phyloP scores from a whole-genome alignment of 2,329 filamentous ascomycete genomes.

The Fusarium fracticaudum region DNA sequence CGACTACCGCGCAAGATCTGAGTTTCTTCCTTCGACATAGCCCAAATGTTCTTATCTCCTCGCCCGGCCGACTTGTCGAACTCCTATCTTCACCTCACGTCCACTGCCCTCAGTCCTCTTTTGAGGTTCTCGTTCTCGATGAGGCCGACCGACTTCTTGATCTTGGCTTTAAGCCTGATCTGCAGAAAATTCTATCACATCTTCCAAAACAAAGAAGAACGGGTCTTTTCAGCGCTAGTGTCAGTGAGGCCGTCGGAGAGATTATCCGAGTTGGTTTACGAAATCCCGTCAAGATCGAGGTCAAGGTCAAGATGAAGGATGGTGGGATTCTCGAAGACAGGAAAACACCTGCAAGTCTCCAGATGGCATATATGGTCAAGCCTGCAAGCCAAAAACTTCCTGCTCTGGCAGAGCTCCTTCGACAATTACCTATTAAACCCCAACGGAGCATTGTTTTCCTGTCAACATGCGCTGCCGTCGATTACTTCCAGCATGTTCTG shows the following conservation, averaged over 20 bases:
- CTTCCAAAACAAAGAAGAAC: conserved; percentile 94
- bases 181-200: conserved; percentile 84
- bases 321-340: conserved; percentile 79
- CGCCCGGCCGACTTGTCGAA: conserved; percentile 89
- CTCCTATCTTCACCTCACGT: conserved; percentile 87
- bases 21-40: conserved; percentile 84
- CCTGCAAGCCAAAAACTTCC: conserved; percentile 84
- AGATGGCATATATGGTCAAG: conserved; percentile 84
- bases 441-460: conserved; percentile 91
- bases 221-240: conserved; percentile 91
- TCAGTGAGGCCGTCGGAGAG: conserved; percentile 94
- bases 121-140: conserved; percentile 91
- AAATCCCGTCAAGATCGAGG: conserved; percentile 94
- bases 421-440: conserved; percentile 75
- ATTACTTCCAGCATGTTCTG: conserved; percentile 89
- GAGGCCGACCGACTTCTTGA: conserved; percentile 94
- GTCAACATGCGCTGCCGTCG: conserved; percentile 92
- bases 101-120: conserved; percentile 86
- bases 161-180: conserved; percentile 90
- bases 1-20: conserved; percentile 85
- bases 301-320: conserved; percentile 82
- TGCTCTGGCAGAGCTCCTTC: conserved; percentile 75
- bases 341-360: conserved; percentile 88
- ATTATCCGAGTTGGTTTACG: conserved; percentile 90
- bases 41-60: conserved; percentile 90